Percentiles rank a stretch among this genome's conserved stretches.
These are phyloP conservation scores for Exophiala phaeomuriformis DNA, from an alignment of 2,329 filamentous ascomycete genomes.

Conservation along the genomic window DNA sequence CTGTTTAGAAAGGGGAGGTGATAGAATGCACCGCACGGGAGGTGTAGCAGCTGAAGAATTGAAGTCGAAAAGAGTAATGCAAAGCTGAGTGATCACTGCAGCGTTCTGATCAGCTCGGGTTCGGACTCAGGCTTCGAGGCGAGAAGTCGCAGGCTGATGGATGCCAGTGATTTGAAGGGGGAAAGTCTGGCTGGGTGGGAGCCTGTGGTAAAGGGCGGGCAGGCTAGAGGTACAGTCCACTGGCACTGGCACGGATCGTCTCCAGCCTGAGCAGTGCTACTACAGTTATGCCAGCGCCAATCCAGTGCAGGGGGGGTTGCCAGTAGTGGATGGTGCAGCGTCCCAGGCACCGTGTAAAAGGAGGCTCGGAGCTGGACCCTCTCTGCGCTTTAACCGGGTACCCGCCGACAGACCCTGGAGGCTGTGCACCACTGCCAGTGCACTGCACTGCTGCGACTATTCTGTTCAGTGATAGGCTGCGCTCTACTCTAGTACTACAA, in stretches of 20 bases:
- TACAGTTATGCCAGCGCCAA: too few species aligned
- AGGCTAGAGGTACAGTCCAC: neutral
- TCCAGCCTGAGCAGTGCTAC: neutral
- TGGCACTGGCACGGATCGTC: neutral
- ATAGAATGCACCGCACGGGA: neutral
- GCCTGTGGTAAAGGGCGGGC: neutral
- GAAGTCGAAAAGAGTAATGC: slow-evolving; percentile 4
- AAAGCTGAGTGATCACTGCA: slow-evolving; percentile 18
- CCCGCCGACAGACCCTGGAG: neutral
- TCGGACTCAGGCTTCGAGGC: neutral
- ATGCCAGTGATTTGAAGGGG: neutral
- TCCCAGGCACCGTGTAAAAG: too few species aligned
- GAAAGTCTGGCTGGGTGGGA: slow-evolving; percentile 1
- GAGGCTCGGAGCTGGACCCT: neutral
- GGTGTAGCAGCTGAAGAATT: slow-evolving; percentile 10
- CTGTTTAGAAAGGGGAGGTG: slow-evolving; percentile 1
- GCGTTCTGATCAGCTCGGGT: slow-evolving; percentile 6
- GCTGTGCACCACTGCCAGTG: neutral
- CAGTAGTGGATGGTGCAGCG: neutral
- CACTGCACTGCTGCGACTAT: neutral
- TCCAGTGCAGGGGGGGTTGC: too few species aligned
- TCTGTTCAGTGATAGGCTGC: too few species aligned
- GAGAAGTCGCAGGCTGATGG: slow-evolving; percentile 1
- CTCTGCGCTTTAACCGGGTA: neutral
- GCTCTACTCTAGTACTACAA: neutral